Percentiles rank a stretch among this genome's conserved stretches.
Conservation (phyloP, 2,329 filamentous ascomycete genomes). For the Penicillium concentricum region DNA sequence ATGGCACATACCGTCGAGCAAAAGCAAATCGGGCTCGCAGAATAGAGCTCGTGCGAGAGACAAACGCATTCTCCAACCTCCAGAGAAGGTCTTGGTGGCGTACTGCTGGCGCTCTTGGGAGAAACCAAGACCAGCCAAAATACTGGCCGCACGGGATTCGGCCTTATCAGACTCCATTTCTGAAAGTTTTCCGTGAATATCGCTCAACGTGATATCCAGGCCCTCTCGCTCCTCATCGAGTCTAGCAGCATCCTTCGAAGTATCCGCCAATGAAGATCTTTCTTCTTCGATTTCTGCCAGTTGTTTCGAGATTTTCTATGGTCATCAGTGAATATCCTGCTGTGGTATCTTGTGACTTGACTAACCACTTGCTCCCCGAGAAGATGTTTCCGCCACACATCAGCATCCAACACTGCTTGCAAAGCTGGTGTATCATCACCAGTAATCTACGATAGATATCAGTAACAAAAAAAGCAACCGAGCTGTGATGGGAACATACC, state of each 20-base stretch:
- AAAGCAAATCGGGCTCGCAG: conserved; percentile 91
- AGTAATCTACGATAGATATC: conserved; percentile 61
- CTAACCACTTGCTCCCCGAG: conserved; percentile 80
- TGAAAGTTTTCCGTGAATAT: conserved; percentile 85
- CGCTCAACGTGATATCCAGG: conserved; percentile 83
- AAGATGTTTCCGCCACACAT: conserved; percentile 97
- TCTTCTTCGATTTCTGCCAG: conserved; percentile 75
- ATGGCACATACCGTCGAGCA: conserved; percentile 67
- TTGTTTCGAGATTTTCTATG: conserved; percentile 70
- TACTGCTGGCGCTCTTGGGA: conserved; percentile 87
- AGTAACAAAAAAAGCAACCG: not conserved
- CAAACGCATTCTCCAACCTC: conserved; percentile 99
- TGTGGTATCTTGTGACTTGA: conserved; percentile 9
- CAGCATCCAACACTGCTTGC: conserved; percentile 93
- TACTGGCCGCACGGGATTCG: conserved; percentile 90
- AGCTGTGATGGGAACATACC: conserved; percentile 50
- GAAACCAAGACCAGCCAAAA: conserved; percentile 95
- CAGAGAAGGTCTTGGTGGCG: conserved; percentile 96
- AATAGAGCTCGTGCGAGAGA: conserved; percentile 93
- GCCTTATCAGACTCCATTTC: conserved; percentile 99
- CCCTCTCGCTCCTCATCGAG: conserved; percentile 86
- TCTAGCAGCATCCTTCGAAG: conserved; percentile 80
- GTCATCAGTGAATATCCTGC: not conserved
- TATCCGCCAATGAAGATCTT: conserved; percentile 79
- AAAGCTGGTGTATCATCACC: conserved; percentile 94